Evolutionary conservation across 192 early-diverging fungal species (phyloP), one percentile per base, ranked within the genome.

Genomic region (Phlyctochytrium planicorne): DNA sequence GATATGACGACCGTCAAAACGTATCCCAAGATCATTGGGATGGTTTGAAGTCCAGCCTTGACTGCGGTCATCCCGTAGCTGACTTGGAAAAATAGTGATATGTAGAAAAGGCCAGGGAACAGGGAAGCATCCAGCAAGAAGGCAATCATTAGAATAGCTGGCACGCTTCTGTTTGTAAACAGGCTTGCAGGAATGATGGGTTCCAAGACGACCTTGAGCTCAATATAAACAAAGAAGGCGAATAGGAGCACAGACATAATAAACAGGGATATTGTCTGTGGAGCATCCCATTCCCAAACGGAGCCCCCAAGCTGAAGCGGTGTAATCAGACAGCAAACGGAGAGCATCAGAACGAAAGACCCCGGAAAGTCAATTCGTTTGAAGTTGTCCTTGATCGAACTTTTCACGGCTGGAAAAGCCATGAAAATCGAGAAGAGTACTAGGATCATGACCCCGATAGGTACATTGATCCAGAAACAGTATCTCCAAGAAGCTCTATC

Each of bases 61-160:
- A 90, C 94, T 0, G 94, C 91, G 14, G 74, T 67, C 50, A 89
- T 87, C 32, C 84, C 89, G 60, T 89, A 80, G 30, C 94, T 90
- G 53, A 96, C 81, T 75, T 94, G 87, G 75, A 65, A 63, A 33
- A 64, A 68, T 47, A 89, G 70, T 29, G 91, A 87, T 25, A 90
- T 69, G 76, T 93, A 95, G 71, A 87, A 94, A 25, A 59, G 14
- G 0, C 12, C 12, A 0, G 12, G 16, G 30, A 14, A 30, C 12
- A 16, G 24, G 12, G 6, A 6, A 14, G 6, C 6, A 20, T 25
- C 0, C 14, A 59, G 30, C 12, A 27, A 0, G 56, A 59, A 0
- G 56, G 14, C 0, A 25, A 0, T 25, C 16, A 59, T 16, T 14
- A 0, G 12, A 0, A 0, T 20, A 25, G 24, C 30, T 14, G 12